phyloP scores from a whole-genome alignment of 2,329 filamentous ascomycete species.

The Fusarium coicis region DNA sequence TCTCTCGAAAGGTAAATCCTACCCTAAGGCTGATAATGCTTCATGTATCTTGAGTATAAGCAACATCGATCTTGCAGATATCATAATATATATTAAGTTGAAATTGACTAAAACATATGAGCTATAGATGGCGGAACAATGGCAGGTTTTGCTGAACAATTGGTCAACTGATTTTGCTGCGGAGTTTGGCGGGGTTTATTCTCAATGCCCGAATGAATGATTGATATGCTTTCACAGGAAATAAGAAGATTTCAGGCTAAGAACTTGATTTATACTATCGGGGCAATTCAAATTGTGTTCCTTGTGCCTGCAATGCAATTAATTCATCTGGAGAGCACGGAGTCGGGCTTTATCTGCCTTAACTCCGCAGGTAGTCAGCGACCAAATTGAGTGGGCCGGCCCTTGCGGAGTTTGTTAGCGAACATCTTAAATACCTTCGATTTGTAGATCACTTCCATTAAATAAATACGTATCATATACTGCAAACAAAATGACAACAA shows the following conservation, averaged over 20 bases:
- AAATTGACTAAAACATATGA: no score
- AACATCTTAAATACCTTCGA: neutral
- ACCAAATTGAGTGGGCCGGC: neutral
- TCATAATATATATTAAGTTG: no score
- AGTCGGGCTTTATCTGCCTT: neutral
- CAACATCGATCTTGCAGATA: no score
- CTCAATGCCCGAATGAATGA: fast-evolving
- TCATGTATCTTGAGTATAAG: no score
- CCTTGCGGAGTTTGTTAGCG: neutral
- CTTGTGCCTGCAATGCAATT: neutral
- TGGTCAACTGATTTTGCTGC: neutral
- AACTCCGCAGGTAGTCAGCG: neutral
- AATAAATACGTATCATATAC: neutral
- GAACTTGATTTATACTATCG: neutral
- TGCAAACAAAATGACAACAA: neutral
- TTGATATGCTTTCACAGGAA: fast-evolving
- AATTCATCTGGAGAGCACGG: neutral
- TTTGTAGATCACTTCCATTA: neutral
- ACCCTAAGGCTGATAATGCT: no score
- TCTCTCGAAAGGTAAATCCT: no score
- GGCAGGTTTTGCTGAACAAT: no score
- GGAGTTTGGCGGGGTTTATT: neutral
- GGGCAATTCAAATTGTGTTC: neutral
- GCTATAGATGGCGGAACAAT: no score
- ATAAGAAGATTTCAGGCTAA: no score